A percentile compares a stretch with the other conserved stretches of the same genome.
These are phyloP conservation scores for Limnomonas spitsbergensis DNA, from an alignment of 139 green algal genomes.

Conservation along the genomic window DNA sequence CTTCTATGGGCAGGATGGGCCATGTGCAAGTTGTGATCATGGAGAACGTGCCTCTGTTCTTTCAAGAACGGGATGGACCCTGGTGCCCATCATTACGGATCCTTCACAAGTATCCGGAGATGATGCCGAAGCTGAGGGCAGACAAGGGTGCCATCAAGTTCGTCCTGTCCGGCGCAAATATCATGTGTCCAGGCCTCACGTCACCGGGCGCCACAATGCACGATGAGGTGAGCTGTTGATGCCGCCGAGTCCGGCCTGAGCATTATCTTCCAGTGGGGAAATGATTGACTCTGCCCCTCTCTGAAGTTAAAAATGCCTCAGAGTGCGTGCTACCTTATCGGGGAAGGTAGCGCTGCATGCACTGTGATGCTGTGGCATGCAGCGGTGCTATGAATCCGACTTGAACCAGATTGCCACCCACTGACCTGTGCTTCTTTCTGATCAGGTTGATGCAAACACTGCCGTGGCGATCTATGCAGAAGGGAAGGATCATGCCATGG, in stretches of 20 bases:
- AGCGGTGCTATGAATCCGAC: no score
- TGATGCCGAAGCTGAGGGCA: slow-evolving; percentile 82
- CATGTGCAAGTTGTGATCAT: slow-evolving; percentile 69
- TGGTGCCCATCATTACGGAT: slow-evolving; percentile 93
- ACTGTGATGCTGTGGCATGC: no score
- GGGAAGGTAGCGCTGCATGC: no score
- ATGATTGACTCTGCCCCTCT: no score
- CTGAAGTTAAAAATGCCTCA: no score
- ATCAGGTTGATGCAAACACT: slow-evolving; percentile 51
- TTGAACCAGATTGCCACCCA: no score
- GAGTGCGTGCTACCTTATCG: no score
- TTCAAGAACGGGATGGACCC: slow-evolving; percentile 82
- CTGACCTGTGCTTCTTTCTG: neutral
- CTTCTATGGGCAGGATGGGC: slow-evolving; percentile 17
- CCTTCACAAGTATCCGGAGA: slow-evolving; percentile 71
- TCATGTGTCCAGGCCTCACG: slow-evolving; percentile 98
- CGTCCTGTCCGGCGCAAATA: slow-evolving; percentile 94
- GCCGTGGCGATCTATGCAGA: slow-evolving; percentile 86
- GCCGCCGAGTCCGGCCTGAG: no score
- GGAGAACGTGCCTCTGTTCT: slow-evolving; percentile 84
- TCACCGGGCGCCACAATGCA: slow-evolving; percentile 90
- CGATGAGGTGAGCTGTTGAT: slow-evolving; percentile 63
- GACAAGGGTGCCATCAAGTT: slow-evolving; percentile 98
- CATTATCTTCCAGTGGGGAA: no score
- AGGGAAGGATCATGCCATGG: slow-evolving; percentile 89